Evolutionary conservation across 2,329 filamentous ascomycete genomes (phyloP).

Genomic region (Phyllosticta ampelicida): DNA sequence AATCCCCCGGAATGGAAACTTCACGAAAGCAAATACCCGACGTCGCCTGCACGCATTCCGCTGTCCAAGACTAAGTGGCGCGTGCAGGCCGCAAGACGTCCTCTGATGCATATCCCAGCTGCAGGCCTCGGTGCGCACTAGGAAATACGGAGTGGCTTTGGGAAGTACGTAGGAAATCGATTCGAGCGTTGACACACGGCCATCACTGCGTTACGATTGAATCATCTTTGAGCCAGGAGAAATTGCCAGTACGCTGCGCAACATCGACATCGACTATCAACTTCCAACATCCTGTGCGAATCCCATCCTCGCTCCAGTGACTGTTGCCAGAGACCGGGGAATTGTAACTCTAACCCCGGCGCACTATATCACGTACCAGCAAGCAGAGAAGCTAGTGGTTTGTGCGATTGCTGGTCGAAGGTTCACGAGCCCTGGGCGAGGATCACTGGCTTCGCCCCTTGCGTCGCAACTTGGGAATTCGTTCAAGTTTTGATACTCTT

Average conservation of each 20-base stretch:
- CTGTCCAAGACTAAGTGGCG: neutral
- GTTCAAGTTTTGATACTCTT: no score
- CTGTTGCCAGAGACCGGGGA: no score
- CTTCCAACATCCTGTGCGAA: neutral
- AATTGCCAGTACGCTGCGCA: no score
- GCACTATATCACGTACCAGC: no score
- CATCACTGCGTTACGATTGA: neutral
- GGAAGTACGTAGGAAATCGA: neutral
- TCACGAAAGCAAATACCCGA: constrained; percentile 10
- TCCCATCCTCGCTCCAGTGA: no score
- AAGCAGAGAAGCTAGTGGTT: no score
- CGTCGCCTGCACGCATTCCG: neutral
- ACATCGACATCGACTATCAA: neutral
- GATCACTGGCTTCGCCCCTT: no score
- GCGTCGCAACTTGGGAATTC: no score
- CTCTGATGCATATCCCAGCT: neutral
- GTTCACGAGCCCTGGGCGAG: no score
- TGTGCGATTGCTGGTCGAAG: no score
- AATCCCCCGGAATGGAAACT: constrained; percentile 2
- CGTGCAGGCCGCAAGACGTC: neutral
- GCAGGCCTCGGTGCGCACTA: neutral
- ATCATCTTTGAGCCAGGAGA: neutral
- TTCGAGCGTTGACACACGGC: neutral
- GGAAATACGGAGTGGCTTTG: neutral
- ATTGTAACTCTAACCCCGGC: no score